Evolutionary conservation across 371 early-diverging fungal species (phyloP).

Genomic region (Actinomortierella wolfii): DNA sequence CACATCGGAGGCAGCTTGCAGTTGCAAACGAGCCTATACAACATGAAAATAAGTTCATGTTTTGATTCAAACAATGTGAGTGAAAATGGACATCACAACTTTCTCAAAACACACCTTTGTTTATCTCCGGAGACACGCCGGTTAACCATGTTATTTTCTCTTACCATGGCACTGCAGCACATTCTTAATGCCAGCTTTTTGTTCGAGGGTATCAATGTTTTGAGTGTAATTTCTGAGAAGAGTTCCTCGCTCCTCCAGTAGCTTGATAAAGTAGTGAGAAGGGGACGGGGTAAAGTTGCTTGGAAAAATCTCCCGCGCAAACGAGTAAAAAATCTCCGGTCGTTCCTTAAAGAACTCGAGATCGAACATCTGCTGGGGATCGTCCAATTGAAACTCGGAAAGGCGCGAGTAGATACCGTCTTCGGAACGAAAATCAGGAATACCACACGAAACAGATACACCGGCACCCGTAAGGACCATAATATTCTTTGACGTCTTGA

Average conservation of each 20-base stretch:
- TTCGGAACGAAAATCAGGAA: constrained; percentile 98
- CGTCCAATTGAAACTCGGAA: constrained; percentile 74
- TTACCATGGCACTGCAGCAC: constrained; percentile 91
- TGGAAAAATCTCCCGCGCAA: constrained; percentile 89
- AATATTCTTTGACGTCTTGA: constrained; percentile 72
- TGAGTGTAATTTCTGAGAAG: constrained; percentile 96
- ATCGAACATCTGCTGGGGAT: constrained; percentile 93
- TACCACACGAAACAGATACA: constrained; percentile 94
- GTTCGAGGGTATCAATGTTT: constrained; percentile 98
- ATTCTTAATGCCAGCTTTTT: constrained; percentile 82
- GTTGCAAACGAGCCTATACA: constrained; percentile 82
- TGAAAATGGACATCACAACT: too few species aligned
- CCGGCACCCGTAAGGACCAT: constrained; percentile 95
- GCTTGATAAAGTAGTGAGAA: constrained; percentile 90
- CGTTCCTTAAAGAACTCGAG: constrained; percentile 82
- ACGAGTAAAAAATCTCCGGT: constrained; percentile 93
- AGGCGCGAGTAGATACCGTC: constrained; percentile 94
- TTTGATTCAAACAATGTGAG: neutral
- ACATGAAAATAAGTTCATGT: neutral
- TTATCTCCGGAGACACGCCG: too few species aligned
- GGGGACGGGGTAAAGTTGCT: constrained; percentile 91
- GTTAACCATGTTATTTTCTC: neutral
- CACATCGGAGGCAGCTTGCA: constrained; percentile 89
- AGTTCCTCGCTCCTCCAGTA: constrained; percentile 82
- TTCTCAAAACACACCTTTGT: too few species aligned